A percentile compares a stretch with the other conserved stretches of the same genome.
phyloP scores from a whole-genome alignment of 371 early-diverging fungal genomes.

The Mucor piriformis region DNA sequence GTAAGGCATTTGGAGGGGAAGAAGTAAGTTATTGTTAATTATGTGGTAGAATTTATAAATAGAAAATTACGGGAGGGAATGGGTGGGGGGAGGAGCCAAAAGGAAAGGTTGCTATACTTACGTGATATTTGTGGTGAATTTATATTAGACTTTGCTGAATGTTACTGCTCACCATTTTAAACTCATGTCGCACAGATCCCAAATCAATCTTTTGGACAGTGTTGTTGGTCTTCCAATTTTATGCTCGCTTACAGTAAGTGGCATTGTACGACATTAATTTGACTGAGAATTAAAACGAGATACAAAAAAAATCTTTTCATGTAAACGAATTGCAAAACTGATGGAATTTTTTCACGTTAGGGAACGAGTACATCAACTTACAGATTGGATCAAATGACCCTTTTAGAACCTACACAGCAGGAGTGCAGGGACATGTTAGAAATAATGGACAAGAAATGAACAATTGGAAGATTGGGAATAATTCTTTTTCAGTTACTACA shows the following conservation, averaged over 20 bases:
- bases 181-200: slow-evolving; percentile 34
- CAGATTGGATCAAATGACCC: slow-evolving; percentile 21
- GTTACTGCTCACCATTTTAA: slow-evolving; percentile 37
- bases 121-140: not conserved
- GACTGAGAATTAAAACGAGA: not conserved
- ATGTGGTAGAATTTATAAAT: slow-evolving; percentile 7
- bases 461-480: slow-evolving; percentile 17
- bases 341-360: slow-evolving; percentile 2
- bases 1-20: slow-evolving; percentile 40
- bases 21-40: slow-evolving; percentile 30
- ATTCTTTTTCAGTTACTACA: slow-evolving; percentile 16
- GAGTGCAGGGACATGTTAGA: slow-evolving; percentile 29
- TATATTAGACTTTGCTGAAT: slow-evolving; percentile 28
- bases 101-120: slow-evolving; percentile 1
- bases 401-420: slow-evolving; percentile 23
- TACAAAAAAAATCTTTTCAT: not conserved
- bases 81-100: no score
- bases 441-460: slow-evolving; percentile 12
- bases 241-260: slow-evolving; percentile 41
- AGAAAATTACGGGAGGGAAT: not conserved
- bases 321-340: no score
- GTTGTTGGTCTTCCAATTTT: slow-evolving; percentile 38
- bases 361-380: slow-evolving; percentile 21
- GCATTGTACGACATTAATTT: slow-evolving; percentile 4
- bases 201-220: slow-evolving; percentile 36